Percentiles rank a stretch among this genome's conserved stretches.
These are phyloP conservation scores for Clitopilus passeckerianus DNA, from an alignment of 768 basidiomycete species.

Conservation along the genomic window DNA sequence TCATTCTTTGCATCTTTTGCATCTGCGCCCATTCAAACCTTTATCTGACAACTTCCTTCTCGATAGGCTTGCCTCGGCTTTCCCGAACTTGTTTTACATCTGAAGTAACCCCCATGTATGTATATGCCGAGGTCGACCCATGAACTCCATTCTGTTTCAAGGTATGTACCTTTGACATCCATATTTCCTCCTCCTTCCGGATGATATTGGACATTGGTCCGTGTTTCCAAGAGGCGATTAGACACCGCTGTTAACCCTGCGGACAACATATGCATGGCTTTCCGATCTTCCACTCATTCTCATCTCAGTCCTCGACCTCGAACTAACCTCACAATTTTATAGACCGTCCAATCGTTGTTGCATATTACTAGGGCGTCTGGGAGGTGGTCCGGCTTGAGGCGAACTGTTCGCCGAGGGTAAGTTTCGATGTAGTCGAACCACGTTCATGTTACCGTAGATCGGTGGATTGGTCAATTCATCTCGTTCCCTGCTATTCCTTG, in stretches of 20 bases:
- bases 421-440: no score
- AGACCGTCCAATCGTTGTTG: background rate
- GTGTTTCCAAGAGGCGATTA: constrained; percentile 91
- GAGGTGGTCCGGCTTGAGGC: no score
- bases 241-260: constrained; percentile 77
- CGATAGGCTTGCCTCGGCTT: no score
- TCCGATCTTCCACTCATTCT: constrained; percentile 39
- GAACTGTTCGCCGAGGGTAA: no score
- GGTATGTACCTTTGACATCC: background rate
- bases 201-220: constrained; percentile 83
- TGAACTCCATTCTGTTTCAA: no score
- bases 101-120: no score
- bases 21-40: background rate
- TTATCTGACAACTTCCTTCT: background rate
- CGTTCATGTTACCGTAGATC: no score
- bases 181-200: background rate
- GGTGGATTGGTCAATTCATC: no score
- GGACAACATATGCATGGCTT: constrained; percentile 64
- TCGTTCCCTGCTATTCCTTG: no score
- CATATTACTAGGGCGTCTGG: no score
- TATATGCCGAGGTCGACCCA: no score
- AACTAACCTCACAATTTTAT: background rate
- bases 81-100: no score
- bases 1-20: background rate
- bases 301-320: background rate